Percentiles rank a stretch among this genome's conserved stretches.
These are phyloP conservation scores for Lichtheimia corymbifera DNA, from an alignment of 371 early-diverging fungal species.

Conservation along the genomic window DNA sequence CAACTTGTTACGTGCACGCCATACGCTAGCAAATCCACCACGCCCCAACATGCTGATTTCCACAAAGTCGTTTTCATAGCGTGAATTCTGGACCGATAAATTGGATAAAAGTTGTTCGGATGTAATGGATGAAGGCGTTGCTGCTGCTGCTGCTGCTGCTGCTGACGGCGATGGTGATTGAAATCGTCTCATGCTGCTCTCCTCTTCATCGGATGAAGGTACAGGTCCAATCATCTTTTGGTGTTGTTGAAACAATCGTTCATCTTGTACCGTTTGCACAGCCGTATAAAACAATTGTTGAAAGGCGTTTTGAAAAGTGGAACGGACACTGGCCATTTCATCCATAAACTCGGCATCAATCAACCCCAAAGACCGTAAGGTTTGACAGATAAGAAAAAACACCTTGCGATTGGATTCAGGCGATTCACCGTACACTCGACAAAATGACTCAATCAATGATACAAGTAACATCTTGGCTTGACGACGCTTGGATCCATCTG, in stretches of 20 bases:
- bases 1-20: conserved; percentile 69
- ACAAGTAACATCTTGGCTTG: conserved; percentile 76
- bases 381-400: conserved; percentile 79
- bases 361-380: conserved; percentile 68
- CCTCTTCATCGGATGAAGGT: conserved; percentile 1
- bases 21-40: conserved; percentile 96
- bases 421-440: conserved; percentile 79
- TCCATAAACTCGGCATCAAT: conserved; percentile 82
- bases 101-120: conserved; percentile 19
- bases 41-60: conserved; percentile 79
- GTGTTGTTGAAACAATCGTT: conserved; percentile 4
- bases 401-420: conserved; percentile 80
- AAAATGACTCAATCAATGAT: conserved; percentile 81
- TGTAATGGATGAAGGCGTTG: neutral
- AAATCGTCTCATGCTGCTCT: too few species aligned
- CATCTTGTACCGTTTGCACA: conserved; percentile 62
- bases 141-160: too few species aligned
- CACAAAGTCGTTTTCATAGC: conserved; percentile 85
- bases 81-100: conserved; percentile 63
- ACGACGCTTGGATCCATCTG: conserved; percentile 36
- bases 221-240: conserved; percentile 12
- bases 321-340: conserved; percentile 75
- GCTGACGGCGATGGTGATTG: too few species aligned
- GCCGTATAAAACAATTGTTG: conserved; percentile 80
- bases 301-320: conserved; percentile 82